These are phyloP conservation scores for Allomyces arbusculus DNA, from an alignment of 192 early-diverging fungal species.

Conservation along the genomic window DNA sequence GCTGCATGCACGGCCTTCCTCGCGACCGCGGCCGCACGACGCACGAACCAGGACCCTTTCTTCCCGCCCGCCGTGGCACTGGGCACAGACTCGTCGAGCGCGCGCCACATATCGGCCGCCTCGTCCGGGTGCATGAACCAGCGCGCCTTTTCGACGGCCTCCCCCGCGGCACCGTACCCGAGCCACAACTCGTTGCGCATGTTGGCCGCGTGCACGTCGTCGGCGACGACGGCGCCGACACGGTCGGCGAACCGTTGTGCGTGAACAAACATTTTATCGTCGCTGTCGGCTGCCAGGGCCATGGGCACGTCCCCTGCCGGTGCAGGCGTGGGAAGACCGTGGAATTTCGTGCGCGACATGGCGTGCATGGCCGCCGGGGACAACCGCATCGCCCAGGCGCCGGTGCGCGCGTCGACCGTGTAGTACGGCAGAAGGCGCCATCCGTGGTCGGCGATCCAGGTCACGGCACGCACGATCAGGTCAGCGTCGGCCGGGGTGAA, in stretches of 20 bases:
- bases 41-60: no score
- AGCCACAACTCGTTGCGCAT: neutral
- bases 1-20: no score
- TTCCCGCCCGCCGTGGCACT: no score
- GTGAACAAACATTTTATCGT: neutral
- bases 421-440: constrained; percentile 14
- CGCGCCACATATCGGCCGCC: no score
- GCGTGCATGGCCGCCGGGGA: neutral
- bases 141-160: no score
- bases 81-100: no score
- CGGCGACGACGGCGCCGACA: neutral
- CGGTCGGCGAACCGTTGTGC: neutral
- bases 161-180: no score
- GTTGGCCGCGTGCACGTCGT: neutral
- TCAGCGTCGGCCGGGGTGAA: constrained; percentile 16
- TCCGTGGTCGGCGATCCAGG: constrained; percentile 17
- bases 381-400: constrained; percentile 8
- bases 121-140: no score
- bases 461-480: constrained; percentile 14
- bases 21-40: no score
- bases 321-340: neutral
- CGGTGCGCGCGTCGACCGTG: constrained; percentile 4
- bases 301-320: neutral
- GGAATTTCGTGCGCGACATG: neutral
- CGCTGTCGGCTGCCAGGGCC: neutral